Evolutionary conservation across 2,329 filamentous ascomycete species (phyloP).

Genomic region (Cladosporium cucumerinum): DNA sequence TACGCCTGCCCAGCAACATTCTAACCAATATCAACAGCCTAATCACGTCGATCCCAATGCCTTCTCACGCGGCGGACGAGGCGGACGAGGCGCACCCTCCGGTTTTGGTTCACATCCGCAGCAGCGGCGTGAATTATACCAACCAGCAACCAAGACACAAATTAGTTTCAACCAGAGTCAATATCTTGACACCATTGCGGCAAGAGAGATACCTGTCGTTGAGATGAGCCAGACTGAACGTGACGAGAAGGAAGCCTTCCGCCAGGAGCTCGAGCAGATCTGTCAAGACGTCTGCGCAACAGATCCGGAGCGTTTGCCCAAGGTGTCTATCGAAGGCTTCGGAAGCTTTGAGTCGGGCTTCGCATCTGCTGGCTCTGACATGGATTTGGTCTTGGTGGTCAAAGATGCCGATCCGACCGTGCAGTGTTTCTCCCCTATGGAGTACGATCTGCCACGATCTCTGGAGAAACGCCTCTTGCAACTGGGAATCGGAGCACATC

Average conservation of each 20-base stretch:
- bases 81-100: slow-evolving; percentile 3
- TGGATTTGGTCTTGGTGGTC: slow-evolving; percentile 79
- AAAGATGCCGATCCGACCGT: slow-evolving; percentile 32
- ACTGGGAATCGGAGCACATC: slow-evolving; percentile 68
- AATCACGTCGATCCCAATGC: slow-evolving; percentile 31
- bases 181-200: slow-evolving; percentile 44
- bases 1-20: slow-evolving; percentile 9
- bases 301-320: slow-evolving; percentile 48
- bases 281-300: slow-evolving; percentile 58
- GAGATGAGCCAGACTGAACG: slow-evolving; percentile 65
- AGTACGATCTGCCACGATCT: slow-evolving; percentile 62
- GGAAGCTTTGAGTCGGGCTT: slow-evolving; percentile 83
- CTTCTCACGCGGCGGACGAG: slow-evolving; percentile 28
- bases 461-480: slow-evolving; percentile 73
- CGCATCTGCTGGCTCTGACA: slow-evolving; percentile 81
- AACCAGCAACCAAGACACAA: slow-evolving; percentile 23
- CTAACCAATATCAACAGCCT: slow-evolving; percentile 20
- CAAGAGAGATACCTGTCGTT: slow-evolving; percentile 52
- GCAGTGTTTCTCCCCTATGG: slow-evolving; percentile 42
- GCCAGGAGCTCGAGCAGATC: slow-evolving; percentile 60
- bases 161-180: slow-evolving; percentile 20
- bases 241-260: slow-evolving; percentile 68
- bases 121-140: slow-evolving; percentile 27
- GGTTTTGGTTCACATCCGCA: slow-evolving; percentile 19
- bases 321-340: slow-evolving; percentile 70